These are phyloP conservation scores for Pythium inflatum DNA, from an alignment of 352 stramenopile genomes.

Conservation along the genomic window DNA sequence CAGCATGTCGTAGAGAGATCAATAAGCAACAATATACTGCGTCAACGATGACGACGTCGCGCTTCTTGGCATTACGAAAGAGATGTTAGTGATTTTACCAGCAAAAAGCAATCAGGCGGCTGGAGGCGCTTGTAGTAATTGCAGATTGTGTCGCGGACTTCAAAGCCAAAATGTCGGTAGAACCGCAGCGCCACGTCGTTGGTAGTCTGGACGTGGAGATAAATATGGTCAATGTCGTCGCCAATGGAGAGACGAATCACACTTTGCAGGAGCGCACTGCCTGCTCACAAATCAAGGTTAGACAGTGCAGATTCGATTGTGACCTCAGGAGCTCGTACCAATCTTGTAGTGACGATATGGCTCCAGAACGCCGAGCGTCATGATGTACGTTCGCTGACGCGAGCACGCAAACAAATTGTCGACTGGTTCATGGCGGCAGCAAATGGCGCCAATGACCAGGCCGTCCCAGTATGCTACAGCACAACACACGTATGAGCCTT, in stretches of 20 bases:
- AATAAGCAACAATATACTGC: too few species aligned
- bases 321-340: slow-evolving; percentile 42
- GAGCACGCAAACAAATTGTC: slow-evolving; percentile 11
- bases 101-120: slow-evolving; percentile 92
- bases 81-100: slow-evolving; percentile 72
- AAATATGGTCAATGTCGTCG: slow-evolving; percentile 61
- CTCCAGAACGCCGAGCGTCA: slow-evolving; percentile 93
- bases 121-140: slow-evolving; percentile 96
- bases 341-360: slow-evolving; percentile 86
- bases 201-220: slow-evolving; percentile 93
- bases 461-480: slow-evolving; percentile 84
- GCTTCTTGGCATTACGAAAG: too few species aligned
- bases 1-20: too few species aligned
- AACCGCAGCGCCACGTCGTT: slow-evolving; percentile 93
- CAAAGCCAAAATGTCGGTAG: slow-evolving; percentile 89
- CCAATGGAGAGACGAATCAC: slow-evolving; percentile 42
- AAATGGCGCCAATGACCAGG: slow-evolving; percentile 89
- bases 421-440: slow-evolving; percentile 77
- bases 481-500: too few species aligned
- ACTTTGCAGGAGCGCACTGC: slow-evolving; percentile 46
- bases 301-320: too few species aligned
- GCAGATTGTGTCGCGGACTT: slow-evolving; percentile 86
- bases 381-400: slow-evolving; percentile 89
- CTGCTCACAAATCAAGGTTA: slow-evolving; percentile 26
- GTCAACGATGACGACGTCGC: too few species aligned